Base-by-base conservation (phyloP, 306 rosid genomes). In the Elaeagnus macrophylla region DNA sequence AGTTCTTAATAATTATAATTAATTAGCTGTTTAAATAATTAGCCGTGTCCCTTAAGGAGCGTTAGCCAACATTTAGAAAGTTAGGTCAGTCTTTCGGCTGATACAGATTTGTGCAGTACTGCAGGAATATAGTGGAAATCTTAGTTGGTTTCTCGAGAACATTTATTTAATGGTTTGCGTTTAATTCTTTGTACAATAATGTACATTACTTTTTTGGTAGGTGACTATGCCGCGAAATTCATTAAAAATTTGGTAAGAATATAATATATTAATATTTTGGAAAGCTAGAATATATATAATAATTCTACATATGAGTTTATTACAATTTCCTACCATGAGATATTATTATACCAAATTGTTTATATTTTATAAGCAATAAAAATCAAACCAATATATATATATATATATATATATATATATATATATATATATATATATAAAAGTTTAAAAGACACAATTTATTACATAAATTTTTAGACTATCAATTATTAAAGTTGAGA, bases 101-200 rank as follows among this genome's bases (percentile, higher is more conserved):
- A 39, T 45, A 69, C 61, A 53, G 40, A 47, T 57, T 45, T 68
- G 70, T 59, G 66, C 70, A 65, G 56, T 62, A 47, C 64, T 65
- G 59, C 32, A 25, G 32, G 67, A 67, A 55, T 57, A 61, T 59
- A 77, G 84, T 85, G 94, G 94, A 79, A 77, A 53, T 79, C 84
- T 78, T 77, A 63, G 81, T 79, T 79, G 94, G 82, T 69, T 49
- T 60, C 49, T 72, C 63, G 48, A 52, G 48, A 67, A 66, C 58
- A 47, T 59, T 54, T 59, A 36, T 14, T 41, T 42, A 51, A 40
- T 41, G 13, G 39, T 59, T n/a, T 16, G 15, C 1, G 7, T 6
- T 12, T 41, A 25, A 56, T 53, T 66, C 61, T 73, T 75, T 65
- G 66, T 57, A 47, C 49, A 51, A 56, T 49, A 37, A 18, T 43